Evolutionary conservation across 108 stramenopile species (phyloP).

Genomic region (Nitzschia sp.): DNA sequence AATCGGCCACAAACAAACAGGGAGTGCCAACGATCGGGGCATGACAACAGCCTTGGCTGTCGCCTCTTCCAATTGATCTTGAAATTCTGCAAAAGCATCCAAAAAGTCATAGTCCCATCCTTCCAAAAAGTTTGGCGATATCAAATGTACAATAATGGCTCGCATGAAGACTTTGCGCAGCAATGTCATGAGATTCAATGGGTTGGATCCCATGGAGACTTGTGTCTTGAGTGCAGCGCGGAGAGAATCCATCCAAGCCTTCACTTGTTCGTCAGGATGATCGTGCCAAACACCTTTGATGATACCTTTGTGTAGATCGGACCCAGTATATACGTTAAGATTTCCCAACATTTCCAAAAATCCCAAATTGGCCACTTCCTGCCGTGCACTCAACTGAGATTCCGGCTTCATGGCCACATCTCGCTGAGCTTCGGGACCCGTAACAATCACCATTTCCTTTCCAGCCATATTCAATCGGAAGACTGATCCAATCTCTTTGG

Average conservation of each 20-base stretch:
- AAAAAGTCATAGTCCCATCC: constrained; percentile 26
- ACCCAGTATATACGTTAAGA: constrained; percentile 47
- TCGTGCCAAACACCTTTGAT: constrained; percentile 33
- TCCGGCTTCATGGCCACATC: constrained; percentile 42
- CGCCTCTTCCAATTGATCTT: constrained; percentile 50
- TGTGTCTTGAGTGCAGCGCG: constrained; percentile 17
- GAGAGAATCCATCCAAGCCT: background rate
- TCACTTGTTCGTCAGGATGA: constrained; percentile 14
- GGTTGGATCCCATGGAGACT: background rate
- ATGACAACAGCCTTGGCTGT: constrained; percentile 56
- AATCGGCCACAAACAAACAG: constrained; percentile 39
- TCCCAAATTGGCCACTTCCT: constrained; percentile 53
- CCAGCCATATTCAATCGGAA: constrained; percentile 65
- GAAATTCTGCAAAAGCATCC: constrained; percentile 30
- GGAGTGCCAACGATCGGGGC: constrained; percentile 35
- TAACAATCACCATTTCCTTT: constrained; percentile 46
- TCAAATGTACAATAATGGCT: constrained; percentile 28
- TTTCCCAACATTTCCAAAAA: constrained; percentile 53
- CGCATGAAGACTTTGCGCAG: constrained; percentile 42
- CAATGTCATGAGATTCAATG: constrained; percentile 40
- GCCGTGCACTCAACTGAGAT: constrained; percentile 31
- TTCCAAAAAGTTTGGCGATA: constrained; percentile 33
- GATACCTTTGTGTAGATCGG: constrained; percentile 47
- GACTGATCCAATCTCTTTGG: constrained; percentile 26
- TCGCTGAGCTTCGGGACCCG: constrained; percentile 24